phyloP scores from a whole-genome alignment of 2,329 filamentous ascomycete genomes.

The Colletotrichum eremochloae region DNA sequence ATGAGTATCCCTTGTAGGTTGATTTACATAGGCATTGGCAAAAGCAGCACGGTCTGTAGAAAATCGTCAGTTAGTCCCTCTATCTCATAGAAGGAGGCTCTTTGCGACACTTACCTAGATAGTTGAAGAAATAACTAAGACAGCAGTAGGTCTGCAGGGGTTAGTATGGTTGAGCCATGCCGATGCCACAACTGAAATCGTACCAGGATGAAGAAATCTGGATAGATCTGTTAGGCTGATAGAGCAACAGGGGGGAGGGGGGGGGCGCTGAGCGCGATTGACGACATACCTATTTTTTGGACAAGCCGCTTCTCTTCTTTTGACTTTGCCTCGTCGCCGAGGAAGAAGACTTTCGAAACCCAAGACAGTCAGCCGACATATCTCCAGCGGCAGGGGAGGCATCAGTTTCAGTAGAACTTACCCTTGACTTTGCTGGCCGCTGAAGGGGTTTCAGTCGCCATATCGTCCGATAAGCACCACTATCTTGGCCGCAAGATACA shows the following conservation, averaged over 20 bases:
- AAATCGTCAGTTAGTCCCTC: background rate
- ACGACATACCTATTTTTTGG: constrained; percentile 47
- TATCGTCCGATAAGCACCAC: background rate
- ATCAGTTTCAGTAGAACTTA: background rate
- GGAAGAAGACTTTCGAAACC: constrained; percentile 40
- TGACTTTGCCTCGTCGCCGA: constrained; percentile 33
- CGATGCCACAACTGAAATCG: too few species aligned
- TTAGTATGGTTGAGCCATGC: background rate
- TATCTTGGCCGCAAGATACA: too few species aligned
- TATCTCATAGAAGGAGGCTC: background rate
- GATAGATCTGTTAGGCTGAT: background rate
- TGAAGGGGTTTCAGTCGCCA: constrained; percentile 6
- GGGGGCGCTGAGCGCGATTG: background rate
- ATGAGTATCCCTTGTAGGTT: background rate
- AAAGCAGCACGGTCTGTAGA: constrained; percentile 39
- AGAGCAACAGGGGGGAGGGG: accelerated
- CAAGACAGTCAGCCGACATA: background rate
- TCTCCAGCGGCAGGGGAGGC: accelerated
- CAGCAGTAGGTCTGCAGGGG: constrained; percentile 50
- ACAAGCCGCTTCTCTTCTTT: constrained; percentile 49
- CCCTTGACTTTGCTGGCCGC: constrained; percentile 26
- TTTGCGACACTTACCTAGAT: constrained; percentile 49
- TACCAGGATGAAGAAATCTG: constrained; percentile 52
- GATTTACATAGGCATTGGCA: constrained; percentile 40
- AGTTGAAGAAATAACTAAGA: constrained; percentile 53